phyloP scores from a whole-genome alignment of 2,329 filamentous ascomycete genomes.

The Epichloe uncinata region DNA sequence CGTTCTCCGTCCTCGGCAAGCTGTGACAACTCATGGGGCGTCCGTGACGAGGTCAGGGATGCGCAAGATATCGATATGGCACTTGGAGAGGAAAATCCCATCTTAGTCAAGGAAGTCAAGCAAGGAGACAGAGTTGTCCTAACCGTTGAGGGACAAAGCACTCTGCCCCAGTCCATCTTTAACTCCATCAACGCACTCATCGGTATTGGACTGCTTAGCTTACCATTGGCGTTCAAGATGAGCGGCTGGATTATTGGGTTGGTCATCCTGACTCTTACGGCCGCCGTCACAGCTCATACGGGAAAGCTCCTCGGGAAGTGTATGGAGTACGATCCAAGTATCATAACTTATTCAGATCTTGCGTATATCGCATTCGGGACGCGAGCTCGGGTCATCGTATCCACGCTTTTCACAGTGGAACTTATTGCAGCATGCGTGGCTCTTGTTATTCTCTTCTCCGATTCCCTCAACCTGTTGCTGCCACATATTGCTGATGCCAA shows the following conservation, averaged over 20 bases:
- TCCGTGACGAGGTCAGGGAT: slow-evolving; percentile 22
- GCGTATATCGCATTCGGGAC: slow-evolving; percentile 84
- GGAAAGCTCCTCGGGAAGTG: slow-evolving; percentile 76
- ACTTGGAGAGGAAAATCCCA: slow-evolving; percentile 37
- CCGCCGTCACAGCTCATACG: slow-evolving; percentile 70
- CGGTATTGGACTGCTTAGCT: slow-evolving; percentile 75
- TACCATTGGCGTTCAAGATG: slow-evolving; percentile 79
- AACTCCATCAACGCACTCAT: slow-evolving; percentile 93
- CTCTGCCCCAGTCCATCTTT: slow-evolving; percentile 86
- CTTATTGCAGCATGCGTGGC: slow-evolving; percentile 81
- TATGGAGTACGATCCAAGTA: slow-evolving; percentile 68
- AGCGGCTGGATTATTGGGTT: slow-evolving; percentile 81
- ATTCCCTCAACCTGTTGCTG: slow-evolving; percentile 69
- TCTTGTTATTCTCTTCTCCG: slow-evolving; percentile 82
- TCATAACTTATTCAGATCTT: slow-evolving; percentile 90
- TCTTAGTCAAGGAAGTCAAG: slow-evolving; percentile 81
- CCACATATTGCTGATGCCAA: slow-evolving; percentile 51
- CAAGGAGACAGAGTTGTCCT: slow-evolving; percentile 77
- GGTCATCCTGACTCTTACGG: slow-evolving; percentile 58
- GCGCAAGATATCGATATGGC: slow-evolving; percentile 15
- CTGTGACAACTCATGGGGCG: slow-evolving; percentile 17
- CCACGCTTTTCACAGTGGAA: slow-evolving; percentile 77
- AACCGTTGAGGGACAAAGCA: slow-evolving; percentile 85
- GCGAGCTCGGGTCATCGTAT: slow-evolving; percentile 67
- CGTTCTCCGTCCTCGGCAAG: slow-evolving; percentile 32